Conservation (phyloP, 2,329 filamentous ascomycete species). For the Colletotrichum nymphaeae region DNA sequence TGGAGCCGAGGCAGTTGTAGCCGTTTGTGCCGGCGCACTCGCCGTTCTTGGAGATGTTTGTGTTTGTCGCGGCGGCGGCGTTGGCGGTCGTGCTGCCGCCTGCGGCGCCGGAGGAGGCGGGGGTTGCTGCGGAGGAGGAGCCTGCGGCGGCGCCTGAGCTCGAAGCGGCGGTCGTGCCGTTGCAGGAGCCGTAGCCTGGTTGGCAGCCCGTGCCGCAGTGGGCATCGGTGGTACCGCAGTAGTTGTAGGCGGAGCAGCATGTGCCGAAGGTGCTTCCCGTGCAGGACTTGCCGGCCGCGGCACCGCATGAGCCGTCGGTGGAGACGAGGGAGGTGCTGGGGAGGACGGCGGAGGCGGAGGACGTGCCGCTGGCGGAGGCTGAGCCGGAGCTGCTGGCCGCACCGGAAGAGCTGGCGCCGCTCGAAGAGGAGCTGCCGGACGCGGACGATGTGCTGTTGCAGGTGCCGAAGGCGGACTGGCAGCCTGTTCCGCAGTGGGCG, state of each 20-base stretch:
- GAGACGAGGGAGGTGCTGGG: not conserved
- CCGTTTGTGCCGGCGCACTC: constrained; percentile 17
- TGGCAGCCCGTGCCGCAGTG: constrained; percentile 22
- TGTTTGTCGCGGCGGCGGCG: constrained; percentile 15
- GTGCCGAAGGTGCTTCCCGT: constrained; percentile 11
- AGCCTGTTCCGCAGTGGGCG: constrained; percentile 47
- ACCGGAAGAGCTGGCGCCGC: not conserved
- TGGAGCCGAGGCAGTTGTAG: constrained; percentile 31
- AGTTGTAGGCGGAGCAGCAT: constrained; percentile 27
- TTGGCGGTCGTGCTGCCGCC: not conserved
- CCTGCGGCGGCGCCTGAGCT: not conserved
- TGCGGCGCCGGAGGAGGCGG: not conserved
- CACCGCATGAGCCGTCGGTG: constrained; percentile 1
- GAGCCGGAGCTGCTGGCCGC: not conserved
- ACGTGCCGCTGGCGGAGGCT: not conserved
- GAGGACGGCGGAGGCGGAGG: not conserved
- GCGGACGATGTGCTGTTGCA: not conserved
- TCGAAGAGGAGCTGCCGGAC: not conserved
- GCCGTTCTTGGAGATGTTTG: constrained; percentile 24
- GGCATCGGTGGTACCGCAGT: not conserved
- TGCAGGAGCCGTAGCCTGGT: constrained; percentile 17
- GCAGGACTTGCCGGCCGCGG: constrained; percentile 1
- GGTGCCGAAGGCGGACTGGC: constrained; percentile 43
- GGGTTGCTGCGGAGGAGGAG: not conserved
- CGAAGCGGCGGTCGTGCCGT: not conserved